These are phyloP conservation scores for Excoecaria cochinchinensis DNA, from an alignment of 345 rosid genomes.

Conservation along the genomic window DNA sequence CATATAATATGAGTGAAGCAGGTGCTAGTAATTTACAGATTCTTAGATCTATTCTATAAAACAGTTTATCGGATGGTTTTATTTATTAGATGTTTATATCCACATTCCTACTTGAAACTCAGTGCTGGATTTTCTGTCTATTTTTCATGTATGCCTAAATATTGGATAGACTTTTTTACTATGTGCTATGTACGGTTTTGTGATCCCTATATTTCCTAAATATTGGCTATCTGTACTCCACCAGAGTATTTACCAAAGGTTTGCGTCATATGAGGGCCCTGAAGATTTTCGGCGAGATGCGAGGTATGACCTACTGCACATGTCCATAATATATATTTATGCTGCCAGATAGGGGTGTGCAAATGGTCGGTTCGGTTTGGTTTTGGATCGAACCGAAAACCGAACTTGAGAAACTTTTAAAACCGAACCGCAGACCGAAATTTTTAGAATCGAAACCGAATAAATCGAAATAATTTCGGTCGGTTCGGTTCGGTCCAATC, in stretches of 20 bases:
- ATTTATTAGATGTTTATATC: neutral
- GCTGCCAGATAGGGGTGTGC: too few relatives aligned
- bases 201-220: slow-evolving; percentile 9
- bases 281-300: slow-evolving; percentile 73
- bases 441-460: too few relatives aligned
- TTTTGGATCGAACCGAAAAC: too few relatives aligned
- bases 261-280: slow-evolving; percentile 56
- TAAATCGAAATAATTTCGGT: too few relatives aligned
- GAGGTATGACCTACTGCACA: slow-evolving; percentile 48
- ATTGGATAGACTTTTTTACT: neutral
- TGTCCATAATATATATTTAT: neutral
- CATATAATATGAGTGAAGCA: slow-evolving; percentile 5
- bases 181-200: neutral
- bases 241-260: slow-evolving; percentile 69
- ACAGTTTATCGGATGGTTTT: neutral
- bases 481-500: too few relatives aligned
- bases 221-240: slow-evolving; percentile 12
- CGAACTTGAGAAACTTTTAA: too few relatives aligned
- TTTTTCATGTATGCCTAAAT: neutral
- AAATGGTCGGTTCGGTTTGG: too few relatives aligned
- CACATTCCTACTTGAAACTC: neutral
- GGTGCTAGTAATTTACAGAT: neutral
- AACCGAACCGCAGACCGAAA: too few relatives aligned
- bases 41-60: neutral
- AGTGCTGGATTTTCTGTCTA: neutral